Conservation (phyloP, 805 yeast species). For the Ogataea pignaliae region DNA sequence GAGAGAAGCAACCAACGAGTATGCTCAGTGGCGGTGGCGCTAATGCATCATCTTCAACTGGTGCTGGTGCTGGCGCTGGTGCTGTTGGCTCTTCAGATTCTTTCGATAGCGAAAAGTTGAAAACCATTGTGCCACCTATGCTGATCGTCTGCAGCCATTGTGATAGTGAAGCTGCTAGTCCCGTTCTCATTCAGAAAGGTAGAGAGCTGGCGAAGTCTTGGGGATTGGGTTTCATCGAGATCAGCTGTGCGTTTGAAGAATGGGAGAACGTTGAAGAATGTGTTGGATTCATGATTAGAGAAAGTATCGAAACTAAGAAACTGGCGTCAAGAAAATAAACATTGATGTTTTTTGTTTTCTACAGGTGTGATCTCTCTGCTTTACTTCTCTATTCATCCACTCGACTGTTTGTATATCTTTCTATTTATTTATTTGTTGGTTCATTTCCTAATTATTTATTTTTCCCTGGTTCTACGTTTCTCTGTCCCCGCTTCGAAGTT, state of each 20-base stretch:
- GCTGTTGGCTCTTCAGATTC: too few relatives aligned
- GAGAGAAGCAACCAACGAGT: slow-evolving; percentile 3
- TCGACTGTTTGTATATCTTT: too few relatives aligned
- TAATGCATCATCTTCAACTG: slow-evolving; percentile 5
- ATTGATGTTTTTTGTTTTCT: too few relatives aligned
- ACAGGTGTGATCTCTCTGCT: too few relatives aligned
- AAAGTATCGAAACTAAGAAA: slow-evolving; percentile 42
- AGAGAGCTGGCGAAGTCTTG: slow-evolving; percentile 51
- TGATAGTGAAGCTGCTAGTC: slow-evolving; percentile 54
- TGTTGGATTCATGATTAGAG: slow-evolving; percentile 53
- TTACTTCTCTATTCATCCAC: too few relatives aligned
- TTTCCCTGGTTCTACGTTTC: too few relatives aligned
- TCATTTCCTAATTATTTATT: too few relatives aligned
- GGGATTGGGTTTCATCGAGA: slow-evolving; percentile 60
- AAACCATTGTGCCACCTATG: slow-evolving; percentile 52
- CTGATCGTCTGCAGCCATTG: slow-evolving; percentile 63
- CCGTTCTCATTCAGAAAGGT: slow-evolving; percentile 55
- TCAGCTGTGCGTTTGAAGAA: slow-evolving; percentile 45
- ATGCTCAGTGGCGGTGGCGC: neutral
- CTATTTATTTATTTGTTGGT: too few relatives aligned
- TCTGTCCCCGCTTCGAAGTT: too few relatives aligned
- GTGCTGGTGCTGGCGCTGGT: too few relatives aligned
- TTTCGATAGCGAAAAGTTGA: neutral
- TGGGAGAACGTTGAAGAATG: slow-evolving; percentile 53
- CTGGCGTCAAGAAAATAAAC: slow-evolving; percentile 3